These are phyloP conservation scores for Excoecaria cochinchinensis DNA, from an alignment of 345 rosid genomes.

Conservation along the genomic window DNA sequence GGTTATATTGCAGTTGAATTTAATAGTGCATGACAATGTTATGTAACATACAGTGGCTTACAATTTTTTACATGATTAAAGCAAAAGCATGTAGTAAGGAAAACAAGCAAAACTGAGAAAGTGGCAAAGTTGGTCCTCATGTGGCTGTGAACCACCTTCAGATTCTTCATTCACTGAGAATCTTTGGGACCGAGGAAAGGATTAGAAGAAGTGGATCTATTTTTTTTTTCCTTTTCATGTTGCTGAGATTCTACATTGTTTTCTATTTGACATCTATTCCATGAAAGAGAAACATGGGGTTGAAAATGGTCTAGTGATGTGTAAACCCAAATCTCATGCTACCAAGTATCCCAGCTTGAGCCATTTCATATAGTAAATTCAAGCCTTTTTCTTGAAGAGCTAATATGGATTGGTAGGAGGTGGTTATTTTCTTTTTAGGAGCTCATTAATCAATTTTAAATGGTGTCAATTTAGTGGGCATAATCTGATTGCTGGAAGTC, in stretches of 20 bases:
- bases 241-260: neutral
- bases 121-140: neutral
- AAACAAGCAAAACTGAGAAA: neutral
- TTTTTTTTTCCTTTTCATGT: neutral
- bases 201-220: neutral
- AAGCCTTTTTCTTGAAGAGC: neutral
- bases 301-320: neutral
- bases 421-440: neutral
- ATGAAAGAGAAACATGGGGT: neutral
- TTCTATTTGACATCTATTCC: neutral
- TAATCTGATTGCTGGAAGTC: neutral
- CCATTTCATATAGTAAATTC: neutral
- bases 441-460: neutral
- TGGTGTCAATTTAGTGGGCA: neutral
- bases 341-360: neutral
- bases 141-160: neutral
- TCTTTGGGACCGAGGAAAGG: neutral
- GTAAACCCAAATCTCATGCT: neutral
- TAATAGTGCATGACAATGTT: neutral
- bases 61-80: neutral
- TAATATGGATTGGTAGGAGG: neutral
- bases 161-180: neutral
- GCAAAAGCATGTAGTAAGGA: neutral
- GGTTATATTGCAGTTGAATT: neutral
- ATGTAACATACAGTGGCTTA: neutral